A percentile compares a stretch with the other conserved stretches of the same genome.
These are phyloP conservation scores for Fusarium newnesense DNA, from an alignment of 2,329 filamentous ascomycete genomes.

Conservation along the genomic window DNA sequence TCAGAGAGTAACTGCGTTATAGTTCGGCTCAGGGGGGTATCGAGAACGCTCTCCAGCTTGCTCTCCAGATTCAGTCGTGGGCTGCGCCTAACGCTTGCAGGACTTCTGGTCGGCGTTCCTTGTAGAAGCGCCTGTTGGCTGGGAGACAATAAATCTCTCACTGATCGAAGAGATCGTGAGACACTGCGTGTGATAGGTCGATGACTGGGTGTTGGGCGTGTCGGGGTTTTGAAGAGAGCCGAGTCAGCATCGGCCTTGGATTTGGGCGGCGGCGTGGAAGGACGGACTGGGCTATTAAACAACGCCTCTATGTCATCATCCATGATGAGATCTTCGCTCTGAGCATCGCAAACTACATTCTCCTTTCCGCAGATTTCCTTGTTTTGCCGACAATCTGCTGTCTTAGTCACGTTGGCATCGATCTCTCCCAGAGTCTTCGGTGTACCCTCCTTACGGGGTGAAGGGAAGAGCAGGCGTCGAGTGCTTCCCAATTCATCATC, in stretches of 20 bases:
- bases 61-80: constrained; percentile 54
- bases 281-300: constrained; percentile 68
- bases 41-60: constrained; percentile 53
- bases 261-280: constrained; percentile 64
- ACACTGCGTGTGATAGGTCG: constrained; percentile 71
- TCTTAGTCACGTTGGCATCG: constrained; percentile 62
- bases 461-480: constrained; percentile 79
- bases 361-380: constrained; percentile 57
- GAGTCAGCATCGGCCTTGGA: constrained; percentile 51
- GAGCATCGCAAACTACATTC: constrained; percentile 59
- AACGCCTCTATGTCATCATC: constrained; percentile 71
- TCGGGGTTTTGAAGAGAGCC: constrained; percentile 69
- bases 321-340: constrained; percentile 29
- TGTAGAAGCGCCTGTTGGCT: constrained; percentile 55
- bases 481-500: constrained; percentile 65
- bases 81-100: constrained; percentile 54
- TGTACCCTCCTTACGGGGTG: constrained; percentile 73
- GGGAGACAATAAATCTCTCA: constrained; percentile 57
- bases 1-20: constrained; percentile 73
- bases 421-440: constrained; percentile 70
- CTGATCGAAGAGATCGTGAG: constrained; percentile 64
- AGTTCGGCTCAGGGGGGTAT: constrained; percentile 70
- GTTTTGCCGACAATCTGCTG: constrained; percentile 50
- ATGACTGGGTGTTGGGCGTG: constrained; percentile 69
- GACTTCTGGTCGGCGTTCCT: constrained; percentile 59